Base-by-base conservation (phyloP, 1,139 yeast genomes). In the Blastobotrys indianensis region DNA sequence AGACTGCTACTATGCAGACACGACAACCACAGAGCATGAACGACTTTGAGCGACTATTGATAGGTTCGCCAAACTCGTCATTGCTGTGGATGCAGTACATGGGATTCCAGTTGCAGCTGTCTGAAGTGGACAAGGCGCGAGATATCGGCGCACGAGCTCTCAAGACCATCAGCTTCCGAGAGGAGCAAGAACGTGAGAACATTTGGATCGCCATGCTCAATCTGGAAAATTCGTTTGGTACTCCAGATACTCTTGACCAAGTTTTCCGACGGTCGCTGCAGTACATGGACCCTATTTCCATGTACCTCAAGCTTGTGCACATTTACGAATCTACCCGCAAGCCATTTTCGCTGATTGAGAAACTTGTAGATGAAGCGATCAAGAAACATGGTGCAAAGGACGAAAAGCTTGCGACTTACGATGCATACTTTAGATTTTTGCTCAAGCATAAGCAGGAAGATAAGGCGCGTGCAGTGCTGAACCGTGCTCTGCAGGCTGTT, bases 41-140 rank as follows among this genome's bases (percentile, higher is more conserved):
- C 47, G 99, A 92, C 67, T 92, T 87, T 61, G 99, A 92, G 67
- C 79, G 98, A 59, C 70, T 92, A 54, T 74, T 92, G 47, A 77
- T 92, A 50, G 95, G 97, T 61, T 84, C 85, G 61, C 97, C 98
- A 47, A 85, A 87, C 69, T 86, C 96, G 2, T 90, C 98, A 1
- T 78, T 90, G 43, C 69, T 88, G 54, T 92, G 98, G 98, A 90
- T 92, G 87, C 87, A 90, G 67, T 92, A 85, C 67, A 92, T 94
- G 97, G 92, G 97, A 2, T 92, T 90, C 84, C 95, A 88, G 68
- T 75, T 92, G 55, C 96, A 90, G 66, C 74, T 92, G 54, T 85
- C 95, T 71, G 98, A 92, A 64, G 72, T 88, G 50, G 97, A 90
- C 46, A 87, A 85, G 67, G 97, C 97, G 10, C 80, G 98, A 58